phyloP scores from a whole-genome alignment of 2,329 filamentous ascomycete species.

The Celoporthe dispersa region DNA sequence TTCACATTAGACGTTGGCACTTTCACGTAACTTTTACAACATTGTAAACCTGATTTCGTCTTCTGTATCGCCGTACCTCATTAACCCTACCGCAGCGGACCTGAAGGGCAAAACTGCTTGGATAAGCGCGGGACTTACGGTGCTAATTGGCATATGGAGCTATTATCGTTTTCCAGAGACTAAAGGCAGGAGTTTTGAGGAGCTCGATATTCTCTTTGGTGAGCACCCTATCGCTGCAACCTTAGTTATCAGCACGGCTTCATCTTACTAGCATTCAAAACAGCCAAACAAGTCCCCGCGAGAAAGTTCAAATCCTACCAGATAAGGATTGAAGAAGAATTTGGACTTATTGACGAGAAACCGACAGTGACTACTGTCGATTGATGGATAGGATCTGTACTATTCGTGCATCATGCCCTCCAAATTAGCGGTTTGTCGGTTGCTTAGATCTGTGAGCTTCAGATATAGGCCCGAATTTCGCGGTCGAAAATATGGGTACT shows the following conservation, averaged over 20 bases:
- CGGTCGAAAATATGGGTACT: neutral
- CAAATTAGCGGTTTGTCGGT: too few relatives aligned
- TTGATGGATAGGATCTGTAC: neutral
- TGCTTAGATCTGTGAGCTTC: too few relatives aligned
- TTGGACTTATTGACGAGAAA: neutral
- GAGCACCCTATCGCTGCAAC: neutral
- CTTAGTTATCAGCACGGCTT: too few relatives aligned
- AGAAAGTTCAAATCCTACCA: conserved; percentile 12
- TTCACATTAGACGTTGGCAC: neutral
- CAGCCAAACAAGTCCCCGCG: conserved; percentile 8
- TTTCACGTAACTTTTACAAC: conserved; percentile 20
- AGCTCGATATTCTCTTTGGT: conserved; percentile 21
- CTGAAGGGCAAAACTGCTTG: conserved; percentile 14
- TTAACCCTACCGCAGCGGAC: conserved; percentile 16
- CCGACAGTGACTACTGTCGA: too few relatives aligned
- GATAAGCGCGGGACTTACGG: neutral
- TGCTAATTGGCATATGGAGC: conserved; percentile 11
- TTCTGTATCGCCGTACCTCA: conserved; percentile 11
- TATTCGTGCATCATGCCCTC: neutral
- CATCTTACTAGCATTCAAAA: too few relatives aligned
- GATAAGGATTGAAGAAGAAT: conserved; percentile 7
- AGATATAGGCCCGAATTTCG: neutral
- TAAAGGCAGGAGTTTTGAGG: conserved; percentile 14
- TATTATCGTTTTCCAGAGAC: conserved; percentile 19
- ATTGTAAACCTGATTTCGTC: conserved; percentile 1